Percentiles rank a stretch among this genome's conserved stretches.
Evolutionary conservation across 257 asterid genomes (phyloP).

Genomic region (Euphrasia confusa): DNA sequence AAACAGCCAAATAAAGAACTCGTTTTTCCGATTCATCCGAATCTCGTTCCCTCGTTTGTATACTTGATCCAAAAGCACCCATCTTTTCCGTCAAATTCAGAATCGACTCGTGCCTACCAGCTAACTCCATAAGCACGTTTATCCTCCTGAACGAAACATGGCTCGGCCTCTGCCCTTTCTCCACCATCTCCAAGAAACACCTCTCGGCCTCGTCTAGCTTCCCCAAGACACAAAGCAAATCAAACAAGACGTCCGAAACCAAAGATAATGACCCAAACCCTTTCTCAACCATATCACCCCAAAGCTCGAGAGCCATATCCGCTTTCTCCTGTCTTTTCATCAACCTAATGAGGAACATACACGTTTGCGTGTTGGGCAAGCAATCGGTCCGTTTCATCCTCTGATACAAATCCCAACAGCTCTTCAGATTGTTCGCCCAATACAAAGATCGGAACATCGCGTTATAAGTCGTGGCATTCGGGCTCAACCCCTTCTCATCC

Average conservation of each 20-base stretch:
- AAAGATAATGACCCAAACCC: conserved; percentile 74
- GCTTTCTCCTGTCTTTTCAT: conserved; percentile 66
- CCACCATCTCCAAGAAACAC: conserved; percentile 90
- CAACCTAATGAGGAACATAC: conserved; percentile 81
- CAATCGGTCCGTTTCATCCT: conserved; percentile 68
- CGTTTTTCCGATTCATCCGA: conserved; percentile 41
- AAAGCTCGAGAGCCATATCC: conserved; percentile 69
- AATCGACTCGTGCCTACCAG: conserved; percentile 51
- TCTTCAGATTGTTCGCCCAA: conserved; percentile 60
- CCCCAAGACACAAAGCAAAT: conserved; percentile 77
- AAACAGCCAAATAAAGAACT: conserved; percentile 26
- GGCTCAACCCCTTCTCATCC: conserved; percentile 60
- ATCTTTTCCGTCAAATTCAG: conserved; percentile 53
- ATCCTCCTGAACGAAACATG: conserved; percentile 71
- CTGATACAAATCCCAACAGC: conserved; percentile 70
- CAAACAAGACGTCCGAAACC: conserved; percentile 71
- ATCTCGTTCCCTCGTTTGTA: conserved; percentile 24
- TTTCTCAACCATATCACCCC: conserved; percentile 85
- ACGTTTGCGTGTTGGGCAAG: conserved; percentile 73
- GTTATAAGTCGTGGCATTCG: conserved; percentile 82
- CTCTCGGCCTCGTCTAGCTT: conserved; percentile 71
- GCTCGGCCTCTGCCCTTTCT: conserved; percentile 82
- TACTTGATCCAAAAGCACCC: conserved; percentile 50
- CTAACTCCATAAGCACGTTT: conserved; percentile 86
- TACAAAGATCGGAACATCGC: conserved; percentile 66